Conservation (phyloP, 1,284 basidiomycete genomes). For the Ustilago nuda region DNA sequence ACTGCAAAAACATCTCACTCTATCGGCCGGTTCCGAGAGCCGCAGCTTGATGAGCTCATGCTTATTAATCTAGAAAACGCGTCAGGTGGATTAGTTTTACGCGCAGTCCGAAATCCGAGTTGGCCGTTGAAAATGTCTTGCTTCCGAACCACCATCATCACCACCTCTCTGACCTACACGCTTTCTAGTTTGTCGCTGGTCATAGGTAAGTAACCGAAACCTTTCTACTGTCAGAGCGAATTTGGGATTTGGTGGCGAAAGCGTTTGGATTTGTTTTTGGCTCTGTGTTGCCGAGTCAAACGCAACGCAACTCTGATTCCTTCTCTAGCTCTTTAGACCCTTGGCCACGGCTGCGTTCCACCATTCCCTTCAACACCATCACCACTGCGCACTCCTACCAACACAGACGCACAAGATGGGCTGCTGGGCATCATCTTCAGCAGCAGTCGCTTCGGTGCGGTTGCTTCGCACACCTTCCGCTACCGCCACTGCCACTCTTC, state of each 20-base stretch:
- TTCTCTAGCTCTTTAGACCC: conserved; percentile 1
- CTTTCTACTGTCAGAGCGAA: background rate
- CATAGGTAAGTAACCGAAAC: too few species aligned
- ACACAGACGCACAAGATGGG: conserved; percentile 18
- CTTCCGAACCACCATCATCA: too few species aligned
- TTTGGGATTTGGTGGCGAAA: conserved; percentile 18
- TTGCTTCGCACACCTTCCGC: conserved; percentile 20
- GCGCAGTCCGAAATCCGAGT: background rate
- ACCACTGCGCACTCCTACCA: background rate
- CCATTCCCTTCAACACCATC: conserved; percentile 5
- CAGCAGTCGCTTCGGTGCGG: conserved; percentile 23
- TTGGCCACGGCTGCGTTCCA: background rate
- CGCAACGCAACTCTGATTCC: background rate
- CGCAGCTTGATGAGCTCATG: too few species aligned
- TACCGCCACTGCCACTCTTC: conserved; percentile 7
- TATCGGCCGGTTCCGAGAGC: too few species aligned
- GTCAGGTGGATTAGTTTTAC: too few species aligned
- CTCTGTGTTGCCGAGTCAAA: background rate
- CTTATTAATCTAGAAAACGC: too few species aligned
- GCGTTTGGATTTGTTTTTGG: background rate
- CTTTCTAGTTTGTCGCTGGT: too few species aligned
- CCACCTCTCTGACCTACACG: too few species aligned
- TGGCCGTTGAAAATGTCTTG: conserved; percentile 6
- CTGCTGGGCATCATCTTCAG: conserved; percentile 31
- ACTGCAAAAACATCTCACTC: too few species aligned